Percentiles rank a stretch among this genome's conserved stretches.
These are phyloP conservation scores for Solanum hybrid DNA, from an alignment of 305 asterid species.

Conservation along the genomic window DNA sequence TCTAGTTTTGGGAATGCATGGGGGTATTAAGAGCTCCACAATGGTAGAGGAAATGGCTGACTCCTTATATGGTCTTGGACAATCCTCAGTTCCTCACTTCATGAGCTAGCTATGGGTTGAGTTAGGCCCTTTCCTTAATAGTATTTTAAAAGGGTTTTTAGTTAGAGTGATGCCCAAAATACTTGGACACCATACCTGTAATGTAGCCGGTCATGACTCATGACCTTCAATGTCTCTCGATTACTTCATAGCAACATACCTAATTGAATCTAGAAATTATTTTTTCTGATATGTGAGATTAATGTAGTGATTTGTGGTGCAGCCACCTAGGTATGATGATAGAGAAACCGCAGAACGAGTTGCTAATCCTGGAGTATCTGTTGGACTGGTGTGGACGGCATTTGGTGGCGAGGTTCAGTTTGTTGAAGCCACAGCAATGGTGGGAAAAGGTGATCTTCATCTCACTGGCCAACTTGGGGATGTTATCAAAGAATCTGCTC, in stretches of 20 bases:
- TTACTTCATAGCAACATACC: background rate
- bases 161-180: background rate
- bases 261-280: background rate
- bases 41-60: background rate
- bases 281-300: slow-evolving; percentile 3
- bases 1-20: background rate
- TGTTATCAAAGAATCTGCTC: slow-evolving; percentile 97
- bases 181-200: background rate
- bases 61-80: background rate
- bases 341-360: slow-evolving; percentile 88
- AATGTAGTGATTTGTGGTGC: slow-evolving; percentile 16
- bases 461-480: slow-evolving; percentile 99
- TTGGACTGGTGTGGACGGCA: slow-evolving; percentile 93
- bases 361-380: slow-evolving; percentile 86
- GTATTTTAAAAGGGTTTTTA: background rate
- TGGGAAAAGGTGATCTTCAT: slow-evolving; percentile 93
- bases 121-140: background rate
- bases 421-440: slow-evolving; percentile 92
- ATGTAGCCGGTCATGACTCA: background rate
- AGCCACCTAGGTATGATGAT: slow-evolving; percentile 94
- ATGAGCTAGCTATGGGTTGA: background rate
- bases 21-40: background rate
- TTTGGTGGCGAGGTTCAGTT: slow-evolving; percentile 98
- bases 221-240: background rate
- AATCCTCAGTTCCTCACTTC: background rate